Percentiles rank a stretch among this genome's conserved stretches.
Evolutionary conservation across 1,139 yeast species (phyloP).

Genomic region (Pichia inconspicua): DNA sequence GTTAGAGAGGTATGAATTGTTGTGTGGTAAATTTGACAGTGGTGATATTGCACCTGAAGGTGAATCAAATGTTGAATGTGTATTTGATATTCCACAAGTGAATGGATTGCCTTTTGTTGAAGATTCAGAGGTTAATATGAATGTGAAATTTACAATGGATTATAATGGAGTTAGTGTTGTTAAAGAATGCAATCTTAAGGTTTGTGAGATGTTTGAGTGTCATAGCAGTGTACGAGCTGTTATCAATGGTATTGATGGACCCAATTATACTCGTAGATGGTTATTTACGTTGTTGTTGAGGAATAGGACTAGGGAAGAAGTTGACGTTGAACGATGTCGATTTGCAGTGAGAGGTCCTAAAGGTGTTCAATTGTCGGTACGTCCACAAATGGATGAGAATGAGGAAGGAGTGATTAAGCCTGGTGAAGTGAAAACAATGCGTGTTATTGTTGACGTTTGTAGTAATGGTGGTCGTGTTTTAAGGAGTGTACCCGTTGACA

Average conservation of each 20-base stretch:
- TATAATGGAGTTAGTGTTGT: slow-evolving; percentile 12
- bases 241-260: neutral
- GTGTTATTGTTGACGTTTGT: slow-evolving; percentile 5
- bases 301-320: slow-evolving; percentile 4
- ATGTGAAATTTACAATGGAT: slow-evolving; percentile 7
- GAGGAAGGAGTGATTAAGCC: neutral
- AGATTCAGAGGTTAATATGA: slow-evolving; percentile 1
- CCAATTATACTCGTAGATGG: slow-evolving; percentile 5
- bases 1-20: neutral
- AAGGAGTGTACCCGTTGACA: slow-evolving; percentile 3
- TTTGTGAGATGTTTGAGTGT: slow-evolving; percentile 14
- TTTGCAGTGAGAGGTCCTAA: slow-evolving; percentile 7
- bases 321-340: slow-evolving; percentile 1
- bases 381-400: neutral
- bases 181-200: slow-evolving; percentile 6
- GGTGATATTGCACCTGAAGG: slow-evolving; percentile 13
- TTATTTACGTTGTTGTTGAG: neutral
- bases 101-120: slow-evolving; percentile 11
- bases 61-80: slow-evolving; percentile 18
- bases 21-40: slow-evolving; percentile 4
- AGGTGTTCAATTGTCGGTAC: slow-evolving; percentile 1
- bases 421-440: neutral
- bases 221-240: slow-evolving; percentile 6
- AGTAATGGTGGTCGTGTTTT: neutral
- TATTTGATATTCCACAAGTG: slow-evolving; percentile 29